Conservation (phyloP, 305 asterid species). For the Fraxinus platypoda region DNA sequence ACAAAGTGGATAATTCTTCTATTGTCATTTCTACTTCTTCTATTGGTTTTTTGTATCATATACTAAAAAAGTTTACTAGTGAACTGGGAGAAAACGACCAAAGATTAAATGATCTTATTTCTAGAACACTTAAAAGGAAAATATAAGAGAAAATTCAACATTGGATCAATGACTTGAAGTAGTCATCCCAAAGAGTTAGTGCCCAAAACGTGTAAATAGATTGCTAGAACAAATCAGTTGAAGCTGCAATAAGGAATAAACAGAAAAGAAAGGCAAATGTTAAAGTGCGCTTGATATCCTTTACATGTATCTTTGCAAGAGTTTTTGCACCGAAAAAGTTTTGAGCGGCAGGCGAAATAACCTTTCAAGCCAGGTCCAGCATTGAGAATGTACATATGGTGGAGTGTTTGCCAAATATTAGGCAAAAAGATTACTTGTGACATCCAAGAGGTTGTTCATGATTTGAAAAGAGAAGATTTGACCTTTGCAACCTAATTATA, state of each 20-base stretch:
- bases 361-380: slow-evolving; percentile 86
- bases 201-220: slow-evolving; percentile 60
- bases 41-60: slow-evolving; percentile 52
- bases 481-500: slow-evolving; percentile 25
- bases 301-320: slow-evolving; percentile 73
- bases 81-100: slow-evolving; percentile 49
- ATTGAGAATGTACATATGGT: slow-evolving; percentile 79
- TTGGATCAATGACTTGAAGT: slow-evolving; percentile 70
- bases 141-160: slow-evolving; percentile 41
- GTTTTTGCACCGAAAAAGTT: slow-evolving; percentile 80
- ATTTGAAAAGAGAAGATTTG: background rate
- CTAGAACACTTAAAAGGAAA: slow-evolving; percentile 11
- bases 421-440: background rate
- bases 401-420: slow-evolving; percentile 64
- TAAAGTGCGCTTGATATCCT: slow-evolving; percentile 7
- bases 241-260: background rate
- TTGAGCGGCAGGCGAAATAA: slow-evolving; percentile 92
- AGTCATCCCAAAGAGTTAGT: slow-evolving; percentile 70
- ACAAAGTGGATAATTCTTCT: slow-evolving; percentile 78
- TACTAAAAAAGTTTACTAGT: slow-evolving; percentile 87
- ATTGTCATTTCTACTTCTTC: slow-evolving; percentile 77
- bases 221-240: slow-evolving; percentile 21
- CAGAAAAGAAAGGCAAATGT: background rate
- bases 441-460: slow-evolving; percentile 4
- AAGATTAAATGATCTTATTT: slow-evolving; percentile 24